Base-by-base conservation (phyloP, 2,329 filamentous ascomycete genomes). In the Achaetomium macrosporum region DNA sequence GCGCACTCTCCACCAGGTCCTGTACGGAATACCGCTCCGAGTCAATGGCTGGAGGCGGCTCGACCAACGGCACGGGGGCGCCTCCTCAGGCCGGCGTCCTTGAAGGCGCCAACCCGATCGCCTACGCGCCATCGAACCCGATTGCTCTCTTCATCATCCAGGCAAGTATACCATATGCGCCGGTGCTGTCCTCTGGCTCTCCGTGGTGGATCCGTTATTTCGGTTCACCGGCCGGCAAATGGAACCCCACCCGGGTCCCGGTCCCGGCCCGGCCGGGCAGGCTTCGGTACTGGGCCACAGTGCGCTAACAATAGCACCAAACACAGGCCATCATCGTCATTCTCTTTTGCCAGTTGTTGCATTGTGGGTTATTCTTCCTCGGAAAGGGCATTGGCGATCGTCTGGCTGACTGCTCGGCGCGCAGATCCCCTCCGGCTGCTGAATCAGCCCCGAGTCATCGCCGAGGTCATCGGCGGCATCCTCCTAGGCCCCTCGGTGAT, bases 401-500 rank as follows among this genome's bases (percentile, higher is more conserved):
- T 43, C 41, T 42, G 42, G 29, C 59, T 61, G 43, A 61, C 50
- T 42, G 11, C 9, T 37, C 36, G 3, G 42, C 15, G 25, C 17
- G 20, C 40, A 63, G 61, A 63, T 31, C 63, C 63, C n/a, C 56
- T 65, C 19, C 55, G 58, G n/a, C 55, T 61, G 44, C 42, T 65
- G 36, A 57, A 61, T 59, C 87, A 90, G 66, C 87, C 87, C 53
- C 79, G 84, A 51, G 87, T 91, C 56, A 90, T 90, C 60, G 85
- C 87, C 47, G 87, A 90, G 73, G 86, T 91, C 53, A 82, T 90
- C 51, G 86, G 84, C 37, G 87, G 87, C 54, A 87, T 91, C 62
- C 69, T 96, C 36, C 78, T 96, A 1, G 90, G 90, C 3, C 90
- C 90, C 1, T 93, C 90, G 0, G 87, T 95, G 19, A 86, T 95